These are phyloP conservation scores for Trichomonas gallinae DNA, from an alignment of 208 protist genomes.

Conservation along the genomic window DNA sequence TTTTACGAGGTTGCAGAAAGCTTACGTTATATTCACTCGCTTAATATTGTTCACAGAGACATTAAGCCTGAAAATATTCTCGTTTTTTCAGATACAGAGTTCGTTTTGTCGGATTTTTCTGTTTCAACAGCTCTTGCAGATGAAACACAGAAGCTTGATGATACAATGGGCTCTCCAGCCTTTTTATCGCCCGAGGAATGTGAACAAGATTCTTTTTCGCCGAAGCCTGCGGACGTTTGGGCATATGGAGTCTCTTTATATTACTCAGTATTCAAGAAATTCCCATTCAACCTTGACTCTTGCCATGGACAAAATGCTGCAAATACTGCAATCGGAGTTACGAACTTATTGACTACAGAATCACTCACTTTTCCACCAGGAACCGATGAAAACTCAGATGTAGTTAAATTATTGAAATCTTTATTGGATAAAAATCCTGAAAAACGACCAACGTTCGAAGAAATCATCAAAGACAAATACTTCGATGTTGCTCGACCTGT, in stretches of 20 bases:
- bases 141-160: not conserved
- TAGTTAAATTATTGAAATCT: not conserved
- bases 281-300: not conserved
- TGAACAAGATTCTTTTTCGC: not conserved
- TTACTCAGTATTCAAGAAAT: not conserved
- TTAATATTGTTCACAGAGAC: not conserved
- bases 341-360: not conserved
- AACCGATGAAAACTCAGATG: not conserved
- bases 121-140: not conserved
- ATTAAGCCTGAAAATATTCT: slow-evolving; percentile 4
- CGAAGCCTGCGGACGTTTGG: not conserved
- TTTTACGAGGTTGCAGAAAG: not conserved
- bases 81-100: not conserved
- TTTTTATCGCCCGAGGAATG: slow-evolving; percentile 7
- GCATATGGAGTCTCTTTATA: not conserved
- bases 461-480: not conserved
- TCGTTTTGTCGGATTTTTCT: not conserved
- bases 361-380: not conserved
- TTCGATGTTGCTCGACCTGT: not conserved
- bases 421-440: not conserved
- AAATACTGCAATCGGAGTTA: not conserved
- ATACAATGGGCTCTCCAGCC: not conserved
- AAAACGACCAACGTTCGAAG: not conserved
- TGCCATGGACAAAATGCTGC: not conserved
- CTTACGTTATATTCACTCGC: not conserved